Percentiles rank a stretch among this genome's conserved stretches.
phyloP scores from a whole-genome alignment of 2,329 filamentous ascomycete species.

The Aspergillus neoniger region DNA sequence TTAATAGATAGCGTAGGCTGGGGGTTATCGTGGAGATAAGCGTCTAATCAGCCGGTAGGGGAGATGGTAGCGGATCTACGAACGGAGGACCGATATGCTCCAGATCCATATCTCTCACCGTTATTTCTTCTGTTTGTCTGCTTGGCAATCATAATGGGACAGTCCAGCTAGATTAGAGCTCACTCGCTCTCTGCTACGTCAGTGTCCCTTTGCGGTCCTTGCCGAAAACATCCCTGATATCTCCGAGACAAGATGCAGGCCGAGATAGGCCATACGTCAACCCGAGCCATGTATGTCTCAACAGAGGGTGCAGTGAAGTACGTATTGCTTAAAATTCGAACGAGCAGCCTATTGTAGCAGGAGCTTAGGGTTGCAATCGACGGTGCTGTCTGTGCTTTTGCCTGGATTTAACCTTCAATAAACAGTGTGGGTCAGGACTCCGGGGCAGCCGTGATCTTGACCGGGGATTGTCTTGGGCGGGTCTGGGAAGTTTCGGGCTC shows the following conservation, averaged over 20 bases:
- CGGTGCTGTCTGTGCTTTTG: not conserved
- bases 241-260: too few species aligned
- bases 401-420: not conserved
- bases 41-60: not conserved
- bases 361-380: not conserved
- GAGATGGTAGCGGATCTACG: not conserved
- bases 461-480: not conserved
- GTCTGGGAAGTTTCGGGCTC: not conserved
- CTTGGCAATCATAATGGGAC: too few species aligned
- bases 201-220: too few species aligned
- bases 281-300: not conserved
- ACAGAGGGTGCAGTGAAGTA: too few species aligned
- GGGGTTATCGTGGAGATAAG: not conserved
- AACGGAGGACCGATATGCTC: not conserved
- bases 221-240: too few species aligned
- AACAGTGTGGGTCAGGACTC: not conserved
- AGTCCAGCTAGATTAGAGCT: too few species aligned
- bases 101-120: not conserved
- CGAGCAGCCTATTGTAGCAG: too few species aligned
- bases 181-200: too few species aligned
- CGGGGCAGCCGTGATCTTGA: not conserved
- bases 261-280: too few species aligned
- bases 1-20: not conserved
- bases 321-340: too few species aligned
- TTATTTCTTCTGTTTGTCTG: not conserved